Base-by-base conservation (phyloP, 305 asterid genomes). In the Andrographis paniculata region DNA sequence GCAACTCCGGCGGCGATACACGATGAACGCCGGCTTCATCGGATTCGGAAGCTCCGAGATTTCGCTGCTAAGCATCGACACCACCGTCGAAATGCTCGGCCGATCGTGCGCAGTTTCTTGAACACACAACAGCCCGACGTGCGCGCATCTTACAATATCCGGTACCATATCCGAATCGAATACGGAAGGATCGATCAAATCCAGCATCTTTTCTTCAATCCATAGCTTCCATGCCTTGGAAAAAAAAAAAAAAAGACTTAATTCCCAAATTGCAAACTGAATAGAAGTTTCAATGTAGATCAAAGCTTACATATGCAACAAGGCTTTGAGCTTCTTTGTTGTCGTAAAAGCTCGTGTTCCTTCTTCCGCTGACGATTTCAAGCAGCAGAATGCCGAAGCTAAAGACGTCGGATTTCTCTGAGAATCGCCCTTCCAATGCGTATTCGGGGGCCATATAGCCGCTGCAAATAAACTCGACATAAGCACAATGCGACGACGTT, bases 181-280 rank as follows among this genome's bases (percentile, higher is more conserved):
- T 44, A 55, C 36, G 14, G 13, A 23, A 14, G 50, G 53, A 6
- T 62, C 64, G 20, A 53, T 28, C n/a, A 64, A 30, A 24, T 28
- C 28, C 1, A 22, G 17, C 7, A 42, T 40, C 13, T 19, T 21
- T 12, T 53, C 48, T 55, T 67, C 71, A 5, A 53, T 63, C 72
- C 74, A 71, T 30, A 63, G 24, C 40, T 63, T 71, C 78, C 66
- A 63, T 49, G 59, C 59, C 72, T 65, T 36, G 15, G 33, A 50
- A 38, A 6, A 7, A 27, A 33, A 48, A 48, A 31, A 31, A 5
- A 31, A 31, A 11, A 31, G 13, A 8, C 37, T 37, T 2, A n/a
- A 4, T 1, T 2, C 13, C 3, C 1, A 12, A 16, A 17, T 2
- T 6, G 13, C 5, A 9, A 42, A 20, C 22, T 42, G 22, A 42